These are phyloP conservation scores for Elsinoe ampelina DNA, from an alignment of 2,329 filamentous ascomycete species.

Conservation along the genomic window DNA sequence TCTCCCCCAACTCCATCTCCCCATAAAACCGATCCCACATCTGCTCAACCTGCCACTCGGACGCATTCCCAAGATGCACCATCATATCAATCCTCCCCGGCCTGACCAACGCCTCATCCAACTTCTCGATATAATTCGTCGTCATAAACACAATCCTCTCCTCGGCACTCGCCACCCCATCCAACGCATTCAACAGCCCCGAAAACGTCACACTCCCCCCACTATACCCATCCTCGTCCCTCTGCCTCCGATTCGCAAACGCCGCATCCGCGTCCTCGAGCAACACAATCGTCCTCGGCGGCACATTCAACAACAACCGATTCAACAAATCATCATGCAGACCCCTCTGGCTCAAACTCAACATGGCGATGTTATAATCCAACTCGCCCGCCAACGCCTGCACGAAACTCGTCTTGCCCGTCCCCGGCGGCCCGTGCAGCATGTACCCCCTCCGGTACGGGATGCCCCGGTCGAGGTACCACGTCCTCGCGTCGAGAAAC, in stretches of 20 bases:
- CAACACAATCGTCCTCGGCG: constrained; percentile 69
- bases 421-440: constrained; percentile 80
- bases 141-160: constrained; percentile 91
- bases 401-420: constrained; percentile 92
- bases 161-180: constrained; percentile 89
- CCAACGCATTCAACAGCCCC: constrained; percentile 60
- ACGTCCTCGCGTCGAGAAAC: constrained; percentile 68
- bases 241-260: constrained; percentile 69
- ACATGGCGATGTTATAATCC: constrained; percentile 84
- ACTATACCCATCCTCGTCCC: constrained; percentile 71
- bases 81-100: constrained; percentile 93
- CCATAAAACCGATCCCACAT: constrained; percentile 97
- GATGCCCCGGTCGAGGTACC: constrained; percentile 92
- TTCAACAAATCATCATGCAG: constrained; percentile 85
- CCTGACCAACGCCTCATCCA: constrained; percentile 81
- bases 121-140: constrained; percentile 82
- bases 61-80: constrained; percentile 79
- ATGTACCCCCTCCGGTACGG: constrained; percentile 86
- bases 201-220: constrained; percentile 92
- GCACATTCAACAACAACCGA: constrained; percentile 75
- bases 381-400: constrained; percentile 87
- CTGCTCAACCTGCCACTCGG: constrained; percentile 68
- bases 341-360: constrained; percentile 82
- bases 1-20: constrained; percentile 59
- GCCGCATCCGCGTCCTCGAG: constrained; percentile 89